Conservation (phyloP, 306 rosid genomes). For the Canavalia ensiformis region DNA sequence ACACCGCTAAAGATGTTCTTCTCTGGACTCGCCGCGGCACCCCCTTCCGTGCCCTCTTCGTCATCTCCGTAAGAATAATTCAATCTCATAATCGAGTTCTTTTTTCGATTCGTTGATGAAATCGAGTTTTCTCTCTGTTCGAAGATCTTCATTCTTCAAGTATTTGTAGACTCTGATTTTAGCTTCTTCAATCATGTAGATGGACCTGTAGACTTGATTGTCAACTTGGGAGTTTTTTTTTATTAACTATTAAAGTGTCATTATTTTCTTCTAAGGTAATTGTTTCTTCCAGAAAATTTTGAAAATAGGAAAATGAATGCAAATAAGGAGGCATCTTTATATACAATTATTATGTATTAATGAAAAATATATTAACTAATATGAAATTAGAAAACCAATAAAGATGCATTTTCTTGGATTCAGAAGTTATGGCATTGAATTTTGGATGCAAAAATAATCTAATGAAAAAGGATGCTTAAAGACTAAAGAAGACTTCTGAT, state of each 20-base stretch:
- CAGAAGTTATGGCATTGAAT: background rate
- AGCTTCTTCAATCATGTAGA: background rate
- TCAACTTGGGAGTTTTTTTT: background rate
- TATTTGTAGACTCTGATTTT: background rate
- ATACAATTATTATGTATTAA: background rate
- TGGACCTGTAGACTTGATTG: slow-evolving; percentile 8
- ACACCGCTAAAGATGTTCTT: slow-evolving; percentile 59
- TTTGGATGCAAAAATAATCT: slow-evolving; percentile 11
- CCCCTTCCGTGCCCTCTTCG: slow-evolving; percentile 80
- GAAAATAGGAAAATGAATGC: background rate
- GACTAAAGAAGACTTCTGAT: slow-evolving; percentile 3
- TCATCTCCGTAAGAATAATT: slow-evolving; percentile 73
- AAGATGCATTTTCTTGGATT: slow-evolving; percentile 24
- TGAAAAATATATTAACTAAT: background rate
- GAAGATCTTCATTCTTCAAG: background rate
- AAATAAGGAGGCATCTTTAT: background rate
- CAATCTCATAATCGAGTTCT: background rate
- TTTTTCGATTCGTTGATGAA: background rate
- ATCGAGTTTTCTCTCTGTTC: background rate
- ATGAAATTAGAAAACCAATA: slow-evolving; percentile 15
- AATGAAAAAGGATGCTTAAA: slow-evolving; percentile 1
- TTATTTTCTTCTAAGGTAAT: background rate
- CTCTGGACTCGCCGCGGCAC: slow-evolving; percentile 86
- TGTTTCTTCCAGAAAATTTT: background rate
- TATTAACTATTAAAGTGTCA: background rate